These are phyloP conservation scores for Candida schatavii DNA, from an alignment of 805 yeast genomes.

Conservation along the genomic window DNA sequence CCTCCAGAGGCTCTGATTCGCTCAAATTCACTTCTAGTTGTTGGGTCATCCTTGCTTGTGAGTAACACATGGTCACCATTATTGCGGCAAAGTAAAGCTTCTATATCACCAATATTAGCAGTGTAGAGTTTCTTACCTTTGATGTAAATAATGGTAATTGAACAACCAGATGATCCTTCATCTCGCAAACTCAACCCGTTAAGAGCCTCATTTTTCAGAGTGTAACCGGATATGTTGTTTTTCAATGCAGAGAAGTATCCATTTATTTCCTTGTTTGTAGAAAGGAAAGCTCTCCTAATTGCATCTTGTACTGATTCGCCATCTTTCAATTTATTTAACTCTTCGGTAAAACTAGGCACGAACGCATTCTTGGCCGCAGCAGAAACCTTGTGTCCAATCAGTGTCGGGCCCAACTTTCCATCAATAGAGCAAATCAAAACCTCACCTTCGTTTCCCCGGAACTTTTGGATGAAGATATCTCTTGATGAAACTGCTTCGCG, in stretches of 20 bases:
- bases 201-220: slow-evolving; percentile 15
- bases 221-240: slow-evolving; percentile 12
- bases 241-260: slow-evolving; percentile 48
- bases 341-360: slow-evolving; percentile 64
- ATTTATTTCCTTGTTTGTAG: slow-evolving; percentile 79
- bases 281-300: slow-evolving; percentile 74
- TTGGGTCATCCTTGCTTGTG: slow-evolving; percentile 82
- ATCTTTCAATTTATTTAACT: slow-evolving; percentile 46
- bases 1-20: slow-evolving; percentile 92
- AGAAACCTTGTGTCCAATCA: slow-evolving; percentile 52
- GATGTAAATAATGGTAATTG: slow-evolving; percentile 78
- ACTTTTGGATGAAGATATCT: slow-evolving; percentile 84
- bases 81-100: slow-evolving; percentile 71
- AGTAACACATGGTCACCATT: slow-evolving; percentile 78
- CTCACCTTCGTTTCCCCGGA: slow-evolving; percentile 83
- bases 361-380: slow-evolving; percentile 70
- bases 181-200: slow-evolving; percentile 48
- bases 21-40: slow-evolving; percentile 72
- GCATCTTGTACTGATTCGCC: slow-evolving; percentile 67
- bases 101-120: slow-evolving; percentile 90
- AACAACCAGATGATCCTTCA: slow-evolving; percentile 79
- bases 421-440: slow-evolving; percentile 80
- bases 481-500: slow-evolving; percentile 64
- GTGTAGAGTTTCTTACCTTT: slow-evolving; percentile 67
- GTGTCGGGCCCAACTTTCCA: slow-evolving; percentile 63